A percentile compares a stretch with the other conserved stretches of the same genome.
Evolutionary conservation across 352 stramenopile species (phyloP).

Genomic region (Globisporangium cylindrosporum): DNA sequence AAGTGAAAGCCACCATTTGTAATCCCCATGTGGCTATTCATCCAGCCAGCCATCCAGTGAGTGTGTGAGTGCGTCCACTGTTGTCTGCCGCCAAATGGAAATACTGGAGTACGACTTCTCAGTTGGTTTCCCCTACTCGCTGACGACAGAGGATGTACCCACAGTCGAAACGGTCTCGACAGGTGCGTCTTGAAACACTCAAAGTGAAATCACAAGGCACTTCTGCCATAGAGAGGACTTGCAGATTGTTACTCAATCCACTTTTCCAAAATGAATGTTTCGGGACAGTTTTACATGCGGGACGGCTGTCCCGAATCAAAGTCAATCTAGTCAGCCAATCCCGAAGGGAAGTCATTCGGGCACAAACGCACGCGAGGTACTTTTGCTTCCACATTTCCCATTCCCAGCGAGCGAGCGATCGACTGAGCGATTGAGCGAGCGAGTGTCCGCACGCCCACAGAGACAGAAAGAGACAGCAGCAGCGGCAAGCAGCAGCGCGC

Average conservation of each 20-base stretch:
- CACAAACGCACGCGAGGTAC: slow-evolving; percentile 18
- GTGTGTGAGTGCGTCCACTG: not conserved
- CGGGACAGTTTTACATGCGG: slow-evolving; percentile 8
- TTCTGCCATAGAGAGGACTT: not conserved
- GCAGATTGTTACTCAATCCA: not conserved
- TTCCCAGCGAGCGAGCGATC: slow-evolving; percentile 3
- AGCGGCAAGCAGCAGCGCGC: not conserved
- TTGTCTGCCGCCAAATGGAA: not conserved
- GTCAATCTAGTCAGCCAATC: slow-evolving; percentile 25
- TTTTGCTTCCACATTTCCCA: slow-evolving; percentile 20
- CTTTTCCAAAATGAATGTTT: not conserved
- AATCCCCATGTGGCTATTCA: not conserved
- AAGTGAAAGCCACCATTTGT: not conserved
- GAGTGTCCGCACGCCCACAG: not conserved
- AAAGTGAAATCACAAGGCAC: not conserved
- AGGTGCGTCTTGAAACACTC: not conserved
- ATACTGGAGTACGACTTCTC: not conserved
- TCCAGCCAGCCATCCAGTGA: not conserved
- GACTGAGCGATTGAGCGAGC: not conserved
- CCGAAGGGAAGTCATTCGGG: slow-evolving; percentile 8
- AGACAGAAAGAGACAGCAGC: slow-evolving; percentile 12
- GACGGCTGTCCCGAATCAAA: slow-evolving; percentile 11
- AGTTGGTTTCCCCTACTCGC: not conserved
- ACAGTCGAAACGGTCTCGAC: not conserved
- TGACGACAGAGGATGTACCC: not conserved